Evolutionary conservation across 2,329 filamentous ascomycete species (phyloP), one percentile per base, ranked within the genome.

Genomic region (Xylariomycetidae sp.): DNA sequence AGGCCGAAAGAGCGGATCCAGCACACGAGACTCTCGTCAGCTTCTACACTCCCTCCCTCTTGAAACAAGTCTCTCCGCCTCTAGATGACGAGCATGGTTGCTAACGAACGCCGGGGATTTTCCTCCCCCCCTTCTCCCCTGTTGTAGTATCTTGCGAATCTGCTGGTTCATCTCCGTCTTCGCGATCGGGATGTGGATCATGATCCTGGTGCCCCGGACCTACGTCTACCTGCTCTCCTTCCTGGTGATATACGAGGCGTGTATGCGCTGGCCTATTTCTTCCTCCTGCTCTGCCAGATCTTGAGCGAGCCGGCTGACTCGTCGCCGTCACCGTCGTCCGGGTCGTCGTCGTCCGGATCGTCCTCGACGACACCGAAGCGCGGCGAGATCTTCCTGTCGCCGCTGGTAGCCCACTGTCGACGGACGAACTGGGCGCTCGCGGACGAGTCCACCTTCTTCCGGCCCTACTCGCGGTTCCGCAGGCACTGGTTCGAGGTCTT

Each of bases 271-370:
- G 58, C 55, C n/a, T 53, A 55, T 9, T 69, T 69, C 44, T 66
- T 67, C 40, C 51, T 69, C 8, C 54, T 69, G 17, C 50, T 69
- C 25, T 64, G 60, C 42, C 62, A 64, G 27, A 67, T 58, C 30
- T 46, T 69, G 4, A 59, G 53, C 30, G 36, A 26, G 13, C 42
- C 41, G 26, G 17, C 30, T n/a, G n/a, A n/a, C n/a, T n/a, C n/a
- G n/a, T n/a, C n/a, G n/a, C n/a, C n/a, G n/a, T n/a, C n/a, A n/a
- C n/a, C n/a, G n/a, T n/a, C n/a, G n/a, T n/a, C n/a, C n/a, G n/a
- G n/a, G n/a, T n/a, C n/a, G n/a, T n/a, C n/a, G n/a, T n/a, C n/a
- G n/a, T n/a, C n/a, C n/a, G n/a, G n/a, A n/a, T n/a, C n/a, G n/a
- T n/a, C n/a, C n/a, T n/a, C 29, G 26, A 31, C 17, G 26, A 18